Evolutionary conservation across 2,329 filamentous ascomycete species (phyloP), one percentile per base, ranked within the genome.

Genomic region (Fusarium sp.): DNA sequence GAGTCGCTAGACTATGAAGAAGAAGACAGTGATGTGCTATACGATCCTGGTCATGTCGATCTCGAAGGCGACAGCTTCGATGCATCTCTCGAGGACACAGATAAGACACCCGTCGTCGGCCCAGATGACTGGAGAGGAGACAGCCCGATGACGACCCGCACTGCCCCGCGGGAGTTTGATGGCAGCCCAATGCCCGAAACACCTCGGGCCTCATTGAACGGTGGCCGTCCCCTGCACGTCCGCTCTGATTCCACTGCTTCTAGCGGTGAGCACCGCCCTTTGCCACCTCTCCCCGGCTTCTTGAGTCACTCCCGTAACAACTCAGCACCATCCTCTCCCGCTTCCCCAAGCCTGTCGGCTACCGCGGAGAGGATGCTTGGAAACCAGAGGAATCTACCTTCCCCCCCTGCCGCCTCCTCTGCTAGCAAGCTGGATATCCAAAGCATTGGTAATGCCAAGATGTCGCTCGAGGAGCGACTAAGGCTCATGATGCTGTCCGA

Each of bases 31-130:
- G 92, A 88, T 72, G 66, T 78, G 45, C 74, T 81, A 34, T 81
- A 81, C 62, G 93, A 98, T 77, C 76, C 79, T 80, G 85, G 68
- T 77, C 76, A 78, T 34, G 70, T 78, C 26, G 78, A 81, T 21
- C 72, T 79, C 26, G 81, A 83, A 61, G 93, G 95, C 43, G 95
- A 98, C 77, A 98, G 95, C 82, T 98, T 98, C 73, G 95, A 98
- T 80, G 95, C 93, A 16, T 97, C 94, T 9, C 86, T 98, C 3
- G 95, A 98, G 80, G 95, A 98, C 76, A 95, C 93, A 7, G 93
- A 97, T 76, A 98, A 98, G 84, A 98, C 96, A 2, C 96, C 96
- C 0, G 96, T 99, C 13, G 95, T 99, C n/a, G 88, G 97, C 23
- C 96, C 96, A 1, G 96, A 98, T 75, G 94, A 98, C 78, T 99